Base-by-base conservation (phyloP, 306 rosid genomes). In the Dryas drummondii region DNA sequence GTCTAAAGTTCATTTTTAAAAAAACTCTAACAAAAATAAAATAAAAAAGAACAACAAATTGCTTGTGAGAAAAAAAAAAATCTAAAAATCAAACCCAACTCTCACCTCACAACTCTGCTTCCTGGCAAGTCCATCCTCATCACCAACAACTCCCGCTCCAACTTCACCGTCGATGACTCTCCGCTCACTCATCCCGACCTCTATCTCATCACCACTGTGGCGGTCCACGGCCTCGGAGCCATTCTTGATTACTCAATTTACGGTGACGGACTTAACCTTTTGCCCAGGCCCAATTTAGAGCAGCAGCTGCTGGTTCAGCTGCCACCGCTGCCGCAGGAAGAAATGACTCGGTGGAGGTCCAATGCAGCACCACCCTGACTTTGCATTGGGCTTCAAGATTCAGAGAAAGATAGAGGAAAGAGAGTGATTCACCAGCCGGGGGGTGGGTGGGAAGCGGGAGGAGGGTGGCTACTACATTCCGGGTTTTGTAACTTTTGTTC, bases 21-120 rank as follows among this genome's bases (percentile, higher is more conserved):
- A 22, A 22, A 22, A 22, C 22, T 22, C 22, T 22, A 22, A 22
- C 22, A 22, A 22, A 22, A 22, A 22, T 22, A 22, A 22, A 22
- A 22, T 22, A 22, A 22, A 22, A 22, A 22, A 22, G 22, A 22
- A 22, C 22, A 22, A 22, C 22, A 22, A 22, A 22, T 22, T 22
- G 22, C 22, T 22, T 22, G 22, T 22, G 22, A 22, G 22, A 22
- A 22, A 22, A 22, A 22, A 22, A 22, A 22, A 22, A 22, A 22
- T 22, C 22, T 22, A 22, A 22, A 22, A 22, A 22, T 92, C 82
- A 80, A 79, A 12, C 66, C 61, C 60, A 12, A 49, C 52, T 17
- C 88, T 9, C 87, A 86, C 63, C 84, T 92, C 48, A 96, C 96
- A 1, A 92, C 97, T 9, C 97, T 90, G 55, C 88, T 92, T 14